A percentile compares a stretch with the other conserved stretches of the same genome.
phyloP scores from a whole-genome alignment of 129 eudicot genomes.

The Calendula officinalis region DNA sequence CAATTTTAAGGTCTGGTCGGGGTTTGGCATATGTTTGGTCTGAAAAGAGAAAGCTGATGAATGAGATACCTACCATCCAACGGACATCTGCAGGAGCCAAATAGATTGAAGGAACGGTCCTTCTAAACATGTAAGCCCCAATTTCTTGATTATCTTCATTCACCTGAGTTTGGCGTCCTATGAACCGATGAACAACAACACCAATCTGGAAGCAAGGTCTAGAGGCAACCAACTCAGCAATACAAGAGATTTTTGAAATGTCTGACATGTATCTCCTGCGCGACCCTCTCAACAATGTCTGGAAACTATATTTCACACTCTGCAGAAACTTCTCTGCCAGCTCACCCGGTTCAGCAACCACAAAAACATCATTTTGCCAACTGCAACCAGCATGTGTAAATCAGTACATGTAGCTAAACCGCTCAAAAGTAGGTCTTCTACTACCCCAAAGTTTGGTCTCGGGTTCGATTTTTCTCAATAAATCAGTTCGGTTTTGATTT shows the following conservation, averaged over 20 bases:
- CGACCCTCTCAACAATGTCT: constrained; percentile 58
- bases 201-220: constrained; percentile 89
- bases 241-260: constrained; percentile 56
- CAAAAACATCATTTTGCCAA: constrained; percentile 96
- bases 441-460: neutral
- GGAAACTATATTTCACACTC: constrained; percentile 68
- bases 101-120: constrained; percentile 86
- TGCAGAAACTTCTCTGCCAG: constrained; percentile 88
- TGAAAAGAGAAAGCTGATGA: neutral
- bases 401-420: neutral
- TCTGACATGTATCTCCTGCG: constrained; percentile 62
- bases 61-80: constrained; percentile 59
- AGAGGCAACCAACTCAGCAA: constrained; percentile 77
- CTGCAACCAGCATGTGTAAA: constrained; percentile 34
- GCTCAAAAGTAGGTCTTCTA: neutral
- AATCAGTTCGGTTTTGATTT: neutral
- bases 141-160: constrained; percentile 94
- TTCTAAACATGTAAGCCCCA: constrained; percentile 92
- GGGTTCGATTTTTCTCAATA: neutral
- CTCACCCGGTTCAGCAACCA: constrained; percentile 98
- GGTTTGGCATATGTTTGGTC: too few relatives aligned
- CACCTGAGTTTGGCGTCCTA: constrained; percentile 97
- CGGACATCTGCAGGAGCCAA: constrained; percentile 83
- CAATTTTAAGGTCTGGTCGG: too few relatives aligned
- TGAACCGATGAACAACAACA: constrained; percentile 75